Percentiles rank a stretch among this genome's conserved stretches.
Conservation (phyloP, 2,329 filamentous ascomycete genomes). For the Hypoxylon sp. region DNA sequence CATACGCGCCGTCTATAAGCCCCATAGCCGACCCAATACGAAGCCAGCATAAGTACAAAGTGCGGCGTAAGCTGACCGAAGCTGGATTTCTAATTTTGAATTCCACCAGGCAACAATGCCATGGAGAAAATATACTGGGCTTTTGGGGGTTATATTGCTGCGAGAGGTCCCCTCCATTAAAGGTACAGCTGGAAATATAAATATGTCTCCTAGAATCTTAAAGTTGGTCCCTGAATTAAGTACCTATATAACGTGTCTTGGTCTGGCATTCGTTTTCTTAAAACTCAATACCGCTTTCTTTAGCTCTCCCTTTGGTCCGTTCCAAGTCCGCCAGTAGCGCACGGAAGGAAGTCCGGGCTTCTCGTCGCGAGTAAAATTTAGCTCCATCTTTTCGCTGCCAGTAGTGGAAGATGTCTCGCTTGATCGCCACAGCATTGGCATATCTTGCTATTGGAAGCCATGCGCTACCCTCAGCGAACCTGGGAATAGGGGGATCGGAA, state of each 20-base stretch:
- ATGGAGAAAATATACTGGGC: conserved; percentile 1
- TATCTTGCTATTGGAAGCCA: conserved; percentile 26
- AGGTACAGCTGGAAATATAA: conserved; percentile 12
- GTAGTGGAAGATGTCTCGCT: conserved; percentile 21
- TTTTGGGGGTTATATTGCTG: conserved; percentile 23
- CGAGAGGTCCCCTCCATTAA: conserved; percentile 2
- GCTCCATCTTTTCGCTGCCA: not conserved
- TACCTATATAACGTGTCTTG: conserved; percentile 23
- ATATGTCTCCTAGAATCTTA: conserved; percentile 22
- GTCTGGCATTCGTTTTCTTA: not conserved
- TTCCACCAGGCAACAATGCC: conserved; percentile 9
- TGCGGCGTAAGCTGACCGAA: conserved; percentile 3
- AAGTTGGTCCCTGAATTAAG: conserved; percentile 15
- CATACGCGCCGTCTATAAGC: not conserved
- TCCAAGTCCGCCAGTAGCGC: conserved; percentile 11
- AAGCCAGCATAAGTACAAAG: not conserved
- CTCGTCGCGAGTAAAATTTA: not conserved
- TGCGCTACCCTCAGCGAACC: conserved; percentile 10
- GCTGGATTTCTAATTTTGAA: conserved; percentile 11
- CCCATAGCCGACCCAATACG: not conserved
- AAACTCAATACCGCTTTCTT: conserved; percentile 25
- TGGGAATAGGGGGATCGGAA: not conserved
- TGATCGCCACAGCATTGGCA: conserved; percentile 11
- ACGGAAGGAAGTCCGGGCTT: conserved; percentile 1
- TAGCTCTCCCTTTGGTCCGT: conserved; percentile 16